These are phyloP conservation scores for Jamesozyma lodderae DNA, from an alignment of 805 yeast genomes.

Conservation along the genomic window DNA sequence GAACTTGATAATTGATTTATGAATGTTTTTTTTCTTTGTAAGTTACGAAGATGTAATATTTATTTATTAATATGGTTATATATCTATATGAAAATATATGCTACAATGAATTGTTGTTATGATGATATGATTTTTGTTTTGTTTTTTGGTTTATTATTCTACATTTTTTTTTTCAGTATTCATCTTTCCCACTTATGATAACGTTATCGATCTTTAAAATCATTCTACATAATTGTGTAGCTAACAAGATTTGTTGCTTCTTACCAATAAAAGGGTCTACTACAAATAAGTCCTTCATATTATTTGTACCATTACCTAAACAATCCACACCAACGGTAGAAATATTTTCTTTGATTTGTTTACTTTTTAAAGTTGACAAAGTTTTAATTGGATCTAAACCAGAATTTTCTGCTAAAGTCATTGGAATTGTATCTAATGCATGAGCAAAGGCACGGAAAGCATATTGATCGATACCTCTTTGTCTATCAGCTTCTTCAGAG, in stretches of 20 bases:
- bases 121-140: no score
- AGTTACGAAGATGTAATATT: no score
- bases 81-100: no score
- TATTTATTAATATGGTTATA: not conserved
- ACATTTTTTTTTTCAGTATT: conserved; percentile 32
- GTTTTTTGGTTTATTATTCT: not conserved
- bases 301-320: conserved; percentile 76
- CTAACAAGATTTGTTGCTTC: conserved; percentile 88
- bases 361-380: conserved; percentile 70
- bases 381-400: conserved; percentile 93
- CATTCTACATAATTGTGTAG: conserved; percentile 97
- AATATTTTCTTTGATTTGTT: conserved; percentile 65
- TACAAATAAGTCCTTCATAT: conserved; percentile 90
- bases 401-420: conserved; percentile 93
- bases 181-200: conserved; percentile 80
- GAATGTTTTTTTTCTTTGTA: no score
- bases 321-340: conserved; percentile 88
- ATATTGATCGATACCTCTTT: conserved; percentile 92
- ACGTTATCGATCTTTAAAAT: conserved; percentile 94
- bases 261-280: conserved; percentile 97
- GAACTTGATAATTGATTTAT: no score
- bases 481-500: conserved; percentile 82
- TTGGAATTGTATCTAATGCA: conserved; percentile 86
- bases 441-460: conserved; percentile 92
- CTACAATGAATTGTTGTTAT: no score